Evolutionary conservation across 1,284 basidiomycete genomes (phyloP).

Genomic region (Porogramme epimiltina): DNA sequence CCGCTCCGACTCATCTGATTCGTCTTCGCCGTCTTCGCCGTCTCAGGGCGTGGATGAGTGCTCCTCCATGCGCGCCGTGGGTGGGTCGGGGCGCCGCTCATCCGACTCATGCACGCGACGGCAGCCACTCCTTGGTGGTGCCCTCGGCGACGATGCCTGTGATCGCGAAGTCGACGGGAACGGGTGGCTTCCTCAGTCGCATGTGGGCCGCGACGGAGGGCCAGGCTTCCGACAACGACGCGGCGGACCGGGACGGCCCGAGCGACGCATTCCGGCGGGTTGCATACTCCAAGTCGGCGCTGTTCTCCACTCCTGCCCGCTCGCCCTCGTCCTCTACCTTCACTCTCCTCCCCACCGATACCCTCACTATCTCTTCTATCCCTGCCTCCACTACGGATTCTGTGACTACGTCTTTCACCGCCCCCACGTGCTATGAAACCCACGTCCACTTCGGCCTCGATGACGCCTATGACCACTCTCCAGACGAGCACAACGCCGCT

Average conservation of each 20-base stretch:
- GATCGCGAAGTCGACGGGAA: slow-evolving; percentile 35
- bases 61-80: slow-evolving; percentile 15
- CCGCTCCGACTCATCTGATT: slow-evolving; percentile 8
- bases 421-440: neutral
- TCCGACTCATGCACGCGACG: slow-evolving; percentile 19
- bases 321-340: too few relatives aligned
- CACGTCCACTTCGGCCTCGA: neutral
- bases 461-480: slow-evolving; percentile 3
- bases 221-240: slow-evolving; percentile 36
- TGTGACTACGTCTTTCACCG: neutral
- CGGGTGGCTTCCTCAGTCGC: slow-evolving; percentile 58
- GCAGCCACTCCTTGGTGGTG: slow-evolving; percentile 24
- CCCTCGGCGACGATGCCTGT: slow-evolving; percentile 48
- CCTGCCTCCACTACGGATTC: neutral
- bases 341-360: neutral
- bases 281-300: slow-evolving; percentile 47
- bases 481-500: slow-evolving; percentile 1
- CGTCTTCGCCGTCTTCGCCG: slow-evolving; percentile 16
- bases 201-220: slow-evolving; percentile 63
- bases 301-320: too few relatives aligned
- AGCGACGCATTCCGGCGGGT: slow-evolving; percentile 35
- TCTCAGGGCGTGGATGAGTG: slow-evolving; percentile 13
- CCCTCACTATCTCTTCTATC: neutral
- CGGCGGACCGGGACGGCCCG: slow-evolving; percentile 36
- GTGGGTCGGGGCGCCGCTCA: slow-evolving; percentile 14